Base-by-base conservation (phyloP, 179 eudicot species). In the Heliamphora ciliata region DNA sequence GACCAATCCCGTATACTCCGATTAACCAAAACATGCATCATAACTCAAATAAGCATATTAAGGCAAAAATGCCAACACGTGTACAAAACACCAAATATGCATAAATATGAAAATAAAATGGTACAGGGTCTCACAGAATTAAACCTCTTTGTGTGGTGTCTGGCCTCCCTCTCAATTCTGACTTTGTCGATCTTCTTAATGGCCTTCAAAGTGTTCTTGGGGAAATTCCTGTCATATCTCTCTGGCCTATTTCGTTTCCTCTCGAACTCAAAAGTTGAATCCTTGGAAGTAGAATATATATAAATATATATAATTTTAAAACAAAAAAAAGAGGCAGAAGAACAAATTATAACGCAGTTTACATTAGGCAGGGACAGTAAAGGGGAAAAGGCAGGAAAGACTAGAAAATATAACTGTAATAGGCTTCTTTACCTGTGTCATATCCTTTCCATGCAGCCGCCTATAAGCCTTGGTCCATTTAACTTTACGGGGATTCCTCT, bases 391-490 rank as follows among this genome's bases (percentile, higher is more conserved):
- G 14, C 15, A 72, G 51, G 76, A 54, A 48, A 60, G 51, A 18
- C n/a, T 3, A 46, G 64, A 11, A 40, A 15, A 78, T 48, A 66
- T 48, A 55, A 44, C 46, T 8, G 14, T 31, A 59, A 59, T 4
- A 63, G 63, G 74, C 77, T 76, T 77, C 61, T 55, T 74, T 74
- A 95, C 98, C 92, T 95, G 94, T 55, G 98, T 92, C 98, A 95
- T 95, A 84, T 95, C 98, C 93, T 94, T 94, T 82, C 98, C 98
- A 81, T 90, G 98, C 82, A 95, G 77, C 67, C 90, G 85, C 80
- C 98, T 89, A 65, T 95, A 95, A 67, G 97, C 96, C 88, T 95
- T 94, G 8, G 98, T 95, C 98, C 98, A 95, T 81, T 92, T 92
- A 61, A 95, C 95, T 85, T 94, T 95, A 7, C 98, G 95, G 10